Percentiles rank a stretch among this genome's conserved stretches.
phyloP scores from a whole-genome alignment of 129 eudicot species.

The Pittosporum tobira region DNA sequence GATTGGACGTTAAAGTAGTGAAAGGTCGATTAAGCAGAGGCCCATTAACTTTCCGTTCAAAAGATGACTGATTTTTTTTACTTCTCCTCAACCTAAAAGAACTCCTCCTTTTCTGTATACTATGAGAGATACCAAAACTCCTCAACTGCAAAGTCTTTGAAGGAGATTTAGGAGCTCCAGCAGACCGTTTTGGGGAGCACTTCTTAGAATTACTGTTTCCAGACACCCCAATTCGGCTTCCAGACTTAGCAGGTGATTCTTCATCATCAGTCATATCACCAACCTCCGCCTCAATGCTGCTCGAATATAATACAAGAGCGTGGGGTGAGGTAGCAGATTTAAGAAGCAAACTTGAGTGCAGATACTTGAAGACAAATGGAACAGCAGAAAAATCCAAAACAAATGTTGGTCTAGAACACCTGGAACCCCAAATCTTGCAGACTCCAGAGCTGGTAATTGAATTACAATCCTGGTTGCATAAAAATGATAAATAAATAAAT shows the following conservation, averaged over 20 bases:
- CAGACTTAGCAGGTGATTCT: not conserved
- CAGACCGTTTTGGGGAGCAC: constrained; percentile 5
- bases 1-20: constrained; percentile 24
- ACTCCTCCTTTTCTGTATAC: constrained; percentile 40
- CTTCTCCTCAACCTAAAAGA: constrained; percentile 47
- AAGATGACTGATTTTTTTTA: constrained; percentile 26
- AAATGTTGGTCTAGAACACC: constrained; percentile 38
- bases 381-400: constrained; percentile 40
- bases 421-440: constrained; percentile 37
- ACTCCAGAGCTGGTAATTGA: constrained; percentile 21
- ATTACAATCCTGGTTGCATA: constrained; percentile 30
- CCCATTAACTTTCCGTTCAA: constrained; percentile 26
- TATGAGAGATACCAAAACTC: not conserved
- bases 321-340: constrained; percentile 19
- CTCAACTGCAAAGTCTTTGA: constrained; percentile 11
- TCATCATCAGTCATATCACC: constrained; percentile 5
- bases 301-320: not conserved
- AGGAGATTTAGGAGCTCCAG: constrained; percentile 15
- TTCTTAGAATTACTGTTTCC: constrained; percentile 16
- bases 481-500: too few relatives aligned
- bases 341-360: constrained; percentile 42
- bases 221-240: not conserved
- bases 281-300: constrained; percentile 4
- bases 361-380: constrained; percentile 46
- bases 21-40: constrained; percentile 16